phyloP scores from a whole-genome alignment of 2,329 filamentous ascomycete species.

The Trichoderma pleuroti region DNA sequence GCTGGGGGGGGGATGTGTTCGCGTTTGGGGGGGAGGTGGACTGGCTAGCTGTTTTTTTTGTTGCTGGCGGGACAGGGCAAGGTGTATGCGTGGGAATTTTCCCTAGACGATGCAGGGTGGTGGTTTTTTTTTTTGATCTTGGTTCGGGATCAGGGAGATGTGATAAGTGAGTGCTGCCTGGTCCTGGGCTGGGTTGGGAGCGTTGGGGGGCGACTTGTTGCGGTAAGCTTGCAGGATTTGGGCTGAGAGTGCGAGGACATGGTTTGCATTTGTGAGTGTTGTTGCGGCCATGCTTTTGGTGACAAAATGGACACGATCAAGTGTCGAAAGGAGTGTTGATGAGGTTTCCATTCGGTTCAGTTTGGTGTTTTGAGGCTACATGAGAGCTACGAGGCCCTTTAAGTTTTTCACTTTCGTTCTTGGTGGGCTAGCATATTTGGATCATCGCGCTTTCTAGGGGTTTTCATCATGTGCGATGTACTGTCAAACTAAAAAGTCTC shows the following conservation, averaged over 20 bases:
- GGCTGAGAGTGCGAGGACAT: not conserved
- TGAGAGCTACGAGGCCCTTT: not conserved
- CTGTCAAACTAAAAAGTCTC: constrained; percentile 58
- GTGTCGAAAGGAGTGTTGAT: not conserved
- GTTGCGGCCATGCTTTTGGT: not conserved
- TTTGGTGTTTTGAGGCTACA: not conserved
- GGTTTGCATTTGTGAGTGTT: not conserved
- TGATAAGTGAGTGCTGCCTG: not conserved
- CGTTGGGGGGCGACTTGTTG: not conserved
- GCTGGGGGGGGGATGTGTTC: not conserved
- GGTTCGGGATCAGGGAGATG: not conserved
- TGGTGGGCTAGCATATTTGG: constrained; percentile 16
- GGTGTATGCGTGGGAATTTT: not conserved
- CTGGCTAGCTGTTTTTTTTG: not conserved
- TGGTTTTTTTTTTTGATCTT: not conserved
- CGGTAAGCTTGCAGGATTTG: not conserved
- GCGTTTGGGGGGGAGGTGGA: not conserved
- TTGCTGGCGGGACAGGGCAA: not conserved
- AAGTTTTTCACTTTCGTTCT: not conserved
- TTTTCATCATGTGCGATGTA: constrained; percentile 31
- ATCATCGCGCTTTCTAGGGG: constrained; percentile 36
- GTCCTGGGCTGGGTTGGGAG: not conserved
- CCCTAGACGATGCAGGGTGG: not conserved
- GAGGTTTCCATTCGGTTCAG: not conserved
- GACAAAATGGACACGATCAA: not conserved